Evolutionary conservation across 2,329 filamentous ascomycete genomes (phyloP).

Genomic region (Zasmidium cellare): DNA sequence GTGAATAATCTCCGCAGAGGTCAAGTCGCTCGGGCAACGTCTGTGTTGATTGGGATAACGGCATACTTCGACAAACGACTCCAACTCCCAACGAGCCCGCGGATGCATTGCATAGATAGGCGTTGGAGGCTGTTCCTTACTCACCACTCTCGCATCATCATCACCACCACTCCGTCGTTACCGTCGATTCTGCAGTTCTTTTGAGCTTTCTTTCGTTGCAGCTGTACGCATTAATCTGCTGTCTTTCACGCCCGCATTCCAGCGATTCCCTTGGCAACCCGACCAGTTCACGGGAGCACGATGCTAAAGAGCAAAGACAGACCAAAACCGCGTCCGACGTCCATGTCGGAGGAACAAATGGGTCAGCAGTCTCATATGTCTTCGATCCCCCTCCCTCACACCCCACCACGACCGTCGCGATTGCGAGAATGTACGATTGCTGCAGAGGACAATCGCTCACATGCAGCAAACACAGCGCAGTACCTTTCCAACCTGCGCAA

Average conservation of each 20-base stretch:
- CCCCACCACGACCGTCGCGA: conserved; percentile 22
- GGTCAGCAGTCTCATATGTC: conserved; percentile 29
- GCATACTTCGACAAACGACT: neutral
- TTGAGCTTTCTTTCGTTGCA: neutral
- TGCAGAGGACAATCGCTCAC: conserved; percentile 25
- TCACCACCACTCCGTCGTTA: neutral
- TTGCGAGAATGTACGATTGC: conserved; percentile 21
- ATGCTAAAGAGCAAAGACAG: conserved; percentile 25
- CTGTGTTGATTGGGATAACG: too few relatives aligned
- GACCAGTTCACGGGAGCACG: conserved; percentile 1
- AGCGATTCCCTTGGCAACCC: conserved; percentile 12
- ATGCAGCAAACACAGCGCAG: conserved; percentile 52
- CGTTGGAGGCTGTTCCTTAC: neutral
- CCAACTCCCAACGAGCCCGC: neutral
- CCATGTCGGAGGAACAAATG: conserved; percentile 32
- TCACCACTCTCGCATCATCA: neutral
- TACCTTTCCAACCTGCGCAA: conserved; percentile 72
- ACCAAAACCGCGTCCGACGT: conserved; percentile 26
- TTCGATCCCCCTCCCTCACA: conserved; percentile 23
- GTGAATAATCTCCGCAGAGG: neutral
- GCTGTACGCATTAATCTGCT: neutral
- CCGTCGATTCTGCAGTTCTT: neutral
- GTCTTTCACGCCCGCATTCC: conserved; percentile 10
- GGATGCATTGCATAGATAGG: neutral
- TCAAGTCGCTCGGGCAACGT: too few relatives aligned